Evolutionary conservation across 1,284 basidiomycete species (phyloP).

Genomic region (Malassezia furfur): DNA sequence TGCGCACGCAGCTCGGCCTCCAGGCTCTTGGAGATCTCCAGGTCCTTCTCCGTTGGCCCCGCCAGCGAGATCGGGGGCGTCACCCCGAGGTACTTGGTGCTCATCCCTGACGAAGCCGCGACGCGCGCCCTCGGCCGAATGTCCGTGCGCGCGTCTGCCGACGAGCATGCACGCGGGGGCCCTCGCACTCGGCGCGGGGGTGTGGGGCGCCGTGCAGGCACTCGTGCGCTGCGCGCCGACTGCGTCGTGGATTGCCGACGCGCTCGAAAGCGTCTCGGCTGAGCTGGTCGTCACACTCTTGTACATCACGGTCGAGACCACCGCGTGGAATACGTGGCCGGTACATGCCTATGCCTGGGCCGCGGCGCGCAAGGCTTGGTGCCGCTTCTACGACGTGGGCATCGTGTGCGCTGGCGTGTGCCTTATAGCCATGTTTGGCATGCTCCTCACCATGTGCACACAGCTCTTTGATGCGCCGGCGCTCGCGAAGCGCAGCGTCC

Average conservation of each 20-base stretch:
- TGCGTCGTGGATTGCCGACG: background rate
- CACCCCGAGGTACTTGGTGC: conserved; percentile 47
- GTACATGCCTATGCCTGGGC: background rate
- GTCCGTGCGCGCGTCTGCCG: conserved; percentile 3
- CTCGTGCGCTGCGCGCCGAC: background rate
- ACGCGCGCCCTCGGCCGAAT: conserved; percentile 10
- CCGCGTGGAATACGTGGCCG: conserved; percentile 2
- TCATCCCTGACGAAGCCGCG: conserved; percentile 6
- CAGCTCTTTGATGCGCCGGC: background rate
- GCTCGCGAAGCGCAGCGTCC: background rate
- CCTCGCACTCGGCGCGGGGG: background rate
- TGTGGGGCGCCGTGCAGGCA: background rate
- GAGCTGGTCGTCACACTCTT: background rate
- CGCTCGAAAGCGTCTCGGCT: background rate
- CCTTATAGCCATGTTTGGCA: background rate
- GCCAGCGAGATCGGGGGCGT: conserved; percentile 75
- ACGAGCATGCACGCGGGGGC: background rate
- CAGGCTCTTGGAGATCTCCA: conserved; percentile 63
- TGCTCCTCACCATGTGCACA: background rate
- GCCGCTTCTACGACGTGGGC: background rate
- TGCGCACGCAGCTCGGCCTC: conserved; percentile 80
- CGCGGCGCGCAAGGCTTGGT: no score
- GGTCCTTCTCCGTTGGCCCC: conserved; percentile 40
- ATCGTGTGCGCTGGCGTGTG: background rate
- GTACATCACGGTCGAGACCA: background rate